These are phyloP conservation scores for Populus trichocarpa DNA, from an alignment of 441 rosid genomes.

Conservation along the genomic window DNA sequence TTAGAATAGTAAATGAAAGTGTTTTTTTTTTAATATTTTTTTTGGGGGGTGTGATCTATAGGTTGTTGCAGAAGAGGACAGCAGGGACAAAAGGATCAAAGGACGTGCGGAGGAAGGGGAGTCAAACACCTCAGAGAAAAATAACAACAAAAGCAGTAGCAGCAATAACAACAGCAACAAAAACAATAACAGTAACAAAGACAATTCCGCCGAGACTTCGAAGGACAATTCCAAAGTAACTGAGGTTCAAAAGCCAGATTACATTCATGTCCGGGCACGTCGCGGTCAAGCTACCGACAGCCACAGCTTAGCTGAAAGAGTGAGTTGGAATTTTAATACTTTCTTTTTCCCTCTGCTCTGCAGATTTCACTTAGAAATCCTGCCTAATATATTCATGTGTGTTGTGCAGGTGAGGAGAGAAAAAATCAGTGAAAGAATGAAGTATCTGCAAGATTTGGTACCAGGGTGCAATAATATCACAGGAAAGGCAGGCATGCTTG, in stretches of 20 bases:
- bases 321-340: constrained; percentile 28
- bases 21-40: too few relatives aligned
- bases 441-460: constrained; percentile 73
- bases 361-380: not conserved
- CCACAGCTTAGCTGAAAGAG: constrained; percentile 94
- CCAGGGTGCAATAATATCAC: constrained; percentile 81
- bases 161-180: constrained; percentile 6
- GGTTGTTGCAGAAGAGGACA: constrained; percentile 44
- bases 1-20: constrained; percentile 1
- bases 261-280: constrained; percentile 88
- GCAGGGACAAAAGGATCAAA: constrained; percentile 37
- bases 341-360: not conserved
- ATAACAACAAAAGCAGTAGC: constrained; percentile 29
- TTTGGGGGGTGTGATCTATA: constrained; percentile 10
- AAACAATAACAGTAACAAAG: constrained; percentile 26
- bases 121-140: constrained; percentile 40
- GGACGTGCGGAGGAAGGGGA: constrained; percentile 44
- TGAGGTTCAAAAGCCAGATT: constrained; percentile 68
- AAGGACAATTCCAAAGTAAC: constrained; percentile 53
- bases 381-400: not conserved
- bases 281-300: constrained; percentile 96
- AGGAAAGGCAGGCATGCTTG: constrained; percentile 86
- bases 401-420: constrained; percentile 68
- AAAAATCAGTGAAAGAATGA: constrained; percentile 88
- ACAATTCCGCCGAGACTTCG: constrained; percentile 41